Conservation (phyloP, 805 yeast genomes). For the Starmerella sp. region DNA sequence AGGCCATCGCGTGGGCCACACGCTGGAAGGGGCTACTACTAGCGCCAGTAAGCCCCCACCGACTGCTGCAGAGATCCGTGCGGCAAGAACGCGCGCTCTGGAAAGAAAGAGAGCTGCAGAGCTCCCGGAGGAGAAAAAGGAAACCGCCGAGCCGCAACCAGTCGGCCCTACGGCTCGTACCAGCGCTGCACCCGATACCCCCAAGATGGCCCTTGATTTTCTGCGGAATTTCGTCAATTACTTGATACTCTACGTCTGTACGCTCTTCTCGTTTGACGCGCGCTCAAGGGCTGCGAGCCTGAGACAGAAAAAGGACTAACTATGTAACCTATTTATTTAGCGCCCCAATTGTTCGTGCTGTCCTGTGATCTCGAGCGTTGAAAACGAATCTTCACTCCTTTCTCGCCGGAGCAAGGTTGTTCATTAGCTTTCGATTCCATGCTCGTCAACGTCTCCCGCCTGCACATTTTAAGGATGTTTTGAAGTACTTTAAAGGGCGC, state of each 20-base stretch:
- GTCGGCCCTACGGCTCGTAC: background rate
- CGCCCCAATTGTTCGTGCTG: too few species aligned
- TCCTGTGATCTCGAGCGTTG: too few species aligned
- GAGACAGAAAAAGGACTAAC: background rate
- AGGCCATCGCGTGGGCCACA: conserved; percentile 16
- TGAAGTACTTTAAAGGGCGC: too few species aligned
- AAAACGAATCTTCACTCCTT: too few species aligned
- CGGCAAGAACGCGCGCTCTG: conserved; percentile 6
- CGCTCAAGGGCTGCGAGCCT: conserved; percentile 4
- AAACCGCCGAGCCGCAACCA: background rate
- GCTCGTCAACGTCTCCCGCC: too few species aligned
- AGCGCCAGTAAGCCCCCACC: background rate
- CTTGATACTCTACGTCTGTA: conserved; percentile 16
- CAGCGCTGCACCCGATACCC: too few species aligned
- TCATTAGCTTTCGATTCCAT: too few species aligned
- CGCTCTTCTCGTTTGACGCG: conserved; percentile 21
- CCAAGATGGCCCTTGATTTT: background rate
- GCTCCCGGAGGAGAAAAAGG: background rate
- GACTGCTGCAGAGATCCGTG: conserved; percentile 5
- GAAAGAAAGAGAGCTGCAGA: background rate
- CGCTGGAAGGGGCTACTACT: background rate
- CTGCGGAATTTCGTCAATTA: conserved; percentile 2
- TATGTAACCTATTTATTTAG: background rate
- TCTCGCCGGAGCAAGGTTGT: too few species aligned
- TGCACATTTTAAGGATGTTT: too few species aligned